phyloP scores from a whole-genome alignment of 2,329 filamentous ascomycete genomes.

The Pezicula rhizophila region DNA sequence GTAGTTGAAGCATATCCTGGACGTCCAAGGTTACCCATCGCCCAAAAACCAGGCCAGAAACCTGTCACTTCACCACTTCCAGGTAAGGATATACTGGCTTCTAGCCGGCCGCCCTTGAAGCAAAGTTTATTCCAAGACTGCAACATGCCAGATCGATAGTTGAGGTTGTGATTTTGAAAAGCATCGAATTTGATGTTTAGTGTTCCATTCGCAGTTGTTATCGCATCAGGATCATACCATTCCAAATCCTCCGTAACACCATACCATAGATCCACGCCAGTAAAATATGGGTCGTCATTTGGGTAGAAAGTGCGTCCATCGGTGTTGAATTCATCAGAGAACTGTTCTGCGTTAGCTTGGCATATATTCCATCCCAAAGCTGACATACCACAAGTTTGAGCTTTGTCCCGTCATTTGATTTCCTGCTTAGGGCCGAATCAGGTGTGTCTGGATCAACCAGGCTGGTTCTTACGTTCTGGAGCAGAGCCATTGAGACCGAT shows the following conservation, averaged over 20 bases:
- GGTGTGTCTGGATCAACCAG: slow-evolving; percentile 67
- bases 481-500: slow-evolving; percentile 32
- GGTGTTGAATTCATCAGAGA: slow-evolving; percentile 67
- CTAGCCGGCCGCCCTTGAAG: slow-evolving; percentile 64
- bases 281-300: slow-evolving; percentile 63
- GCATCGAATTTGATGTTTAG: slow-evolving; percentile 60
- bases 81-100: slow-evolving; percentile 65
- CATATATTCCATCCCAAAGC: not conserved
- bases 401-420: slow-evolving; percentile 49
- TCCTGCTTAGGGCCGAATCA: slow-evolving; percentile 47
- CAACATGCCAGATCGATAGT: slow-evolving; percentile 68
- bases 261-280: slow-evolving; percentile 66
- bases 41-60: slow-evolving; percentile 73
- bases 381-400: slow-evolving; percentile 55
- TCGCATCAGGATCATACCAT: slow-evolving; percentile 67
- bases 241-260: slow-evolving; percentile 63
- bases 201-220: slow-evolving; percentile 54
- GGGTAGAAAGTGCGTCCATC: slow-evolving; percentile 65
- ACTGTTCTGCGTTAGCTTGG: slow-evolving; percentile 31
- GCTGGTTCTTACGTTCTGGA: slow-evolving; percentile 53
- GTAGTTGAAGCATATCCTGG: slow-evolving; percentile 65
- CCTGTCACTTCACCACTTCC: slow-evolving; percentile 60
- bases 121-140: slow-evolving; percentile 71
- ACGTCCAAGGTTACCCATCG: slow-evolving; percentile 67
- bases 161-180: slow-evolving; percentile 57